Evolutionary conservation across 108 stramenopile species (phyloP), one percentile per base, ranked within the genome.

Genomic region (Nitzschia putrida): DNA sequence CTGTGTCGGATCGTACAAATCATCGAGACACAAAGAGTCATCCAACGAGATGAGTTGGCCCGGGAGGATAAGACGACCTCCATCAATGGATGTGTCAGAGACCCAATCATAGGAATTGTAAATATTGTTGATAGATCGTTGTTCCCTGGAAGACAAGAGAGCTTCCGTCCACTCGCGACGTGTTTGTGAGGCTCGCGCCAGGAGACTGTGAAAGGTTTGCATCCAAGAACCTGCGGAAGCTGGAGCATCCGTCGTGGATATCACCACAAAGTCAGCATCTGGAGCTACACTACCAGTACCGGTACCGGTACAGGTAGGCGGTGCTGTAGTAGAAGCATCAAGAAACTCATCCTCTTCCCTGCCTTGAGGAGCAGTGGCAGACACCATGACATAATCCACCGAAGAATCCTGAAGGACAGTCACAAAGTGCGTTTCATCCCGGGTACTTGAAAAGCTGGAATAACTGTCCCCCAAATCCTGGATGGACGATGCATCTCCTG

Each of bases 31-130:
- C 14, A 21, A 12, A 43, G 37, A 25, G 7, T 56, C 56, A 52
- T 68, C 67, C 59, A 68, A 25, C 20, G 21, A 20, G n/a, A 69
- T 45, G 8, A 67, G 60, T 0, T 57, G 56, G 11, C 74, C 74
- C 6, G 67, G 66, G 5, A 76, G 68, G 29, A 76, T 76, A 42
- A 76, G 52, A 18, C 68, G 26, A 43, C 66, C 57, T 21, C 74
- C 74, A 21, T 60, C 44, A 21, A 76, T 51, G 11, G 39, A 44
- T 29, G 59, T 53, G 38, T 76, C 74, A 13, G 73, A 74, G 0
- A 74, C 73, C 73, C 73, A 74, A 37, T 74, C 73, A 29, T 67
- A 74, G 34, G 41, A 57, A 26, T 37, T 57, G 44, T 67, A 57
- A 26, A 74, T 67, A 7, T 57, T 43, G 24, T 9, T 23, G 21